Evolutionary conservation across 2,329 filamentous ascomycete species (phyloP), one percentile per base, ranked within the genome.

Genomic region (Talaromyces marneffei): DNA sequence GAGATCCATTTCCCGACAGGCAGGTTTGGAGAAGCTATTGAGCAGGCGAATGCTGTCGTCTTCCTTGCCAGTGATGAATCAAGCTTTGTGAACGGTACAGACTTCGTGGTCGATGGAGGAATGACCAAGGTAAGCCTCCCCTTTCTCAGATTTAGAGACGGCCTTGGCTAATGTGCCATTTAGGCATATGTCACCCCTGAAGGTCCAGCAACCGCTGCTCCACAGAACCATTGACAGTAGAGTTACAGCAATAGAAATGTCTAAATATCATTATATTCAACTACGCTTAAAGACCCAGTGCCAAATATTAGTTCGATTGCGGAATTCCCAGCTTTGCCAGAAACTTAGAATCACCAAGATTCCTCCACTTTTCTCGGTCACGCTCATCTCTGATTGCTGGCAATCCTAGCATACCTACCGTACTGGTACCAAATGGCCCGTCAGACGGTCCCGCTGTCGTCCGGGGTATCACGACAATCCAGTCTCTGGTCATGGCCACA

Each of bases 21-120:
- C 44, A 85, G 92, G 12, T 96, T 96, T 70, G 92, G 92, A 55
- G 92, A 97, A 81, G 90, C 92, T n/a, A 80, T 96, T 63, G 92
- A 97, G 81, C 92, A 96, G 80, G 92, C 92, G 0, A 89, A 64
- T 23, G 63, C 65, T 8, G 65, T 65, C 5, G 56, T 66, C 2
- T 65, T 67, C 44, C 60, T 67, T 25, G 62, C 65, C 9, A 65
- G 65, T 29, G 60, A 62, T 4, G 62, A 67, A 53, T 61, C 65
- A 37, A 64, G 66, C 54, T 67, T 65, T 59, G 63, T 69, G 31
- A 64, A 64, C 57, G 61, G 61, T n/a, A 88, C 85, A 62, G 94
- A 97, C 73, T 96, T 97, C 78, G 88, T 96, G 4, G 92, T 97
- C 27, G 94, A 99, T 70, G 94, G 94, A 62, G 93, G 93, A 63